phyloP scores from a whole-genome alignment of 2,329 filamentous ascomycete species.

The Botrytis pseudocinerea region DNA sequence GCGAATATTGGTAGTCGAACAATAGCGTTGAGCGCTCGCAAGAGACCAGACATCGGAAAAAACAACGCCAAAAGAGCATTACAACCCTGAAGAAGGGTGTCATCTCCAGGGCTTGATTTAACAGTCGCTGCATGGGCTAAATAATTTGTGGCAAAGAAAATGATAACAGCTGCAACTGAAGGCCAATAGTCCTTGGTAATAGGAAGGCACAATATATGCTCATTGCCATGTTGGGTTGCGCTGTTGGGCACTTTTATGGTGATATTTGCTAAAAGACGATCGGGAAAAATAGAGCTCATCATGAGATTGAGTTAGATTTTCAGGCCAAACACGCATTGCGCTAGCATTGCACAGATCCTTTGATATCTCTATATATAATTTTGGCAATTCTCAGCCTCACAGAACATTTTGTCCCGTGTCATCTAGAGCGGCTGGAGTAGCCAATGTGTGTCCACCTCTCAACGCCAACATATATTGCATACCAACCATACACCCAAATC shows the following conservation, averaged over 20 bases:
- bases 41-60: slow-evolving; percentile 29
- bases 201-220: neutral
- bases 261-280: neutral
- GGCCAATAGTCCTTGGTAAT: slow-evolving; percentile 1
- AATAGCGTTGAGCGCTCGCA: slow-evolving; percentile 28
- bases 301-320: neutral
- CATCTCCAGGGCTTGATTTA: slow-evolving; percentile 30
- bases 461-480: neutral
- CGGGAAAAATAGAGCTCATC: neutral
- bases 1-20: neutral
- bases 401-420: neutral
- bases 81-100: slow-evolving; percentile 4
- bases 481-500: neutral
- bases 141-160: slow-evolving; percentile 38
- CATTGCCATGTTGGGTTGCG: slow-evolving; percentile 10
- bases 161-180: slow-evolving; percentile 27
- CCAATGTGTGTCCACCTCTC: neutral
- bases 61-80: slow-evolving; percentile 23
- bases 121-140: slow-evolving; percentile 36
- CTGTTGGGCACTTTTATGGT: neutral
- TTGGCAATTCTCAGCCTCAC: neutral
- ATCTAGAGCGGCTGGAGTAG: neutral
- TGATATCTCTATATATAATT: neutral
- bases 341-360: neutral
- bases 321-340: neutral